A percentile compares a stretch with the other conserved stretches of the same genome.
phyloP scores from a whole-genome alignment of 2,329 filamentous ascomycete species.

The Ophiosphaerella narmari region DNA sequence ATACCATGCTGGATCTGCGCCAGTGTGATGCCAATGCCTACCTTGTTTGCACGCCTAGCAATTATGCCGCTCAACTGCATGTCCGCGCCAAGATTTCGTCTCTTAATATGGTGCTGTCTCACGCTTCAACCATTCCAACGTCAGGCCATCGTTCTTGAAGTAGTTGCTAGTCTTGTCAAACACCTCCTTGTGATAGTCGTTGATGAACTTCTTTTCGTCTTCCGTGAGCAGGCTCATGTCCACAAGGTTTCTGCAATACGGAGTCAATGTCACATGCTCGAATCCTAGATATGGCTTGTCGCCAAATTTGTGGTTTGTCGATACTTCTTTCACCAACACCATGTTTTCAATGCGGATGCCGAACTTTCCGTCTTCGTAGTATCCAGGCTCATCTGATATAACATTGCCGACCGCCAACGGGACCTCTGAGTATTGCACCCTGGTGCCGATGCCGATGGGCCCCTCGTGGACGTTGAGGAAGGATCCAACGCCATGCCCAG shows the following conservation, averaged over 20 bases:
- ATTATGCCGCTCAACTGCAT: not conserved
- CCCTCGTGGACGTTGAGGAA: conserved; percentile 98
- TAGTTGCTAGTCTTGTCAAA: conserved; percentile 77
- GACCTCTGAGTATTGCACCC: conserved; percentile 89
- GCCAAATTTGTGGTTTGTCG: conserved; percentile 85
- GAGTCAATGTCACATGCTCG: conserved; percentile 96
- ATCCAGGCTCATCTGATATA: conserved; percentile 93
- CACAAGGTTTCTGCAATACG: conserved; percentile 88
- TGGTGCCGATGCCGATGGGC: conserved; percentile 91
- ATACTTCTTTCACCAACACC: conserved; percentile 84
- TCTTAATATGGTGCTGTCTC: conserved; percentile 69
- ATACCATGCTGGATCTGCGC: conserved; percentile 14
- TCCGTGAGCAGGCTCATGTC: conserved; percentile 72
- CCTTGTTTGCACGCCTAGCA: conserved; percentile 5
- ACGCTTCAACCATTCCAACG: conserved; percentile 79
- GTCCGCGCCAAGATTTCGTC: not conserved
- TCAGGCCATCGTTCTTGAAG: conserved; percentile 74
- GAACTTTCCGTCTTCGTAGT: conserved; percentile 94
- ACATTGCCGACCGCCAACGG: conserved; percentile 90
- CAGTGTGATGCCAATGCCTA: conserved; percentile 20
- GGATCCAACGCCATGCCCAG: conserved; percentile 92
- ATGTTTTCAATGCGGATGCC: conserved; percentile 98
- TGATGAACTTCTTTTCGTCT: conserved; percentile 82
- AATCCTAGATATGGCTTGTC: conserved; percentile 95
- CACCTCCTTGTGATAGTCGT: conserved; percentile 81